phyloP scores from a whole-genome alignment of 495 filamentous ascomycete species.

The Tuber calosporum region DNA sequence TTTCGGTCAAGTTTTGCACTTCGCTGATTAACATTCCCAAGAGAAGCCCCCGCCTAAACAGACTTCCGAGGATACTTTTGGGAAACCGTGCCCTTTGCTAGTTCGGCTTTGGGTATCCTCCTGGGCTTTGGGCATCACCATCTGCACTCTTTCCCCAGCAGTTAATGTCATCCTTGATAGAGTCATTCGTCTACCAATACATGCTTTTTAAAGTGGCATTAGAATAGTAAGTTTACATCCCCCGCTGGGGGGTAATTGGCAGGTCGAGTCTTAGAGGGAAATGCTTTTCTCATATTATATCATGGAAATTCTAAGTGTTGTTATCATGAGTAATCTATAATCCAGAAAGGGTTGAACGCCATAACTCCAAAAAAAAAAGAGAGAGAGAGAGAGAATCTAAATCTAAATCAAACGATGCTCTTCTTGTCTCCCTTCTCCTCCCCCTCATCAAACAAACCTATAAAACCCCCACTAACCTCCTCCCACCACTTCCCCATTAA shows the following conservation, averaged over 20 bases:
- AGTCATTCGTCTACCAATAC: neutral
- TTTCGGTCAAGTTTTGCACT: too few species aligned
- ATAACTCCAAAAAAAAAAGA: neutral
- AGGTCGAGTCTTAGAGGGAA: neutral
- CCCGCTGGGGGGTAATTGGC: neutral
- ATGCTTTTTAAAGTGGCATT: neutral
- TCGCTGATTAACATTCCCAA: too few species aligned
- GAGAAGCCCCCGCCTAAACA: too few species aligned
- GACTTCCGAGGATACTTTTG: too few species aligned
- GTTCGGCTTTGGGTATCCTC: too few species aligned
- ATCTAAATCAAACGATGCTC: neutral
- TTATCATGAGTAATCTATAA: neutral
- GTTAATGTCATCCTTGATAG: neutral
- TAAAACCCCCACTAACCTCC: slow-evolving; percentile 12
- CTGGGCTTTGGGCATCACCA: too few species aligned
- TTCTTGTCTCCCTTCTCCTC: neutral
- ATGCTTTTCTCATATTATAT: neutral
- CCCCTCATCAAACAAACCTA: neutral
- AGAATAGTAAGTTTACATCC: neutral
- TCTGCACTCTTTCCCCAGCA: too few species aligned
- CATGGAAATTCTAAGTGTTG: neutral
- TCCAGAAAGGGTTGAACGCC: neutral
- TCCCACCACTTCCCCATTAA: slow-evolving; percentile 24
- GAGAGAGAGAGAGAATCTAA: too few species aligned
- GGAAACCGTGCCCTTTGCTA: too few species aligned